A percentile compares a stretch with the other conserved stretches of the same genome.
Conservation (phyloP, 345 rosid species). For the Rhodamnia rubescens region DNA sequence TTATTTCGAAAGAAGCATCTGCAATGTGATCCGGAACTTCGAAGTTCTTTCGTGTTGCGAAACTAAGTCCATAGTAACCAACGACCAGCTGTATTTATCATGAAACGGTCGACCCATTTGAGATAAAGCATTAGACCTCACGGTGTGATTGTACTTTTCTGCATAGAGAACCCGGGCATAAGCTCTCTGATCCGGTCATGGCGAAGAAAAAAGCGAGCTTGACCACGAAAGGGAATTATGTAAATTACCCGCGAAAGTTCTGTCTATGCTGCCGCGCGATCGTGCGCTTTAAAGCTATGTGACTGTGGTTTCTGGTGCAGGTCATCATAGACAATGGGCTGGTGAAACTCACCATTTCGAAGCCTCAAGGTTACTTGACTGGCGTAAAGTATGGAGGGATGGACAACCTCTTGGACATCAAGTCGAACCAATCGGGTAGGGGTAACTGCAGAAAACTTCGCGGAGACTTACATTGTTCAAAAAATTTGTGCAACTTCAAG, state of each 20-base stretch:
- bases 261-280: neutral
- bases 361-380: constrained; percentile 13
- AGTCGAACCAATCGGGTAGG: constrained; percentile 20
- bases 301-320: neutral
- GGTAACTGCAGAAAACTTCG: constrained; percentile 1
- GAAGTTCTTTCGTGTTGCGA: fast-evolving
- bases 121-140: neutral
- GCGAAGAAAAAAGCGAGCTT: constrained; percentile 10
- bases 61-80: neutral
- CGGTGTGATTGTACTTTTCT: neutral
- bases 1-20: neutral
- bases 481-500: neutral
- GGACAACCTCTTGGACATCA: constrained; percentile 20
- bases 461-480: neutral
- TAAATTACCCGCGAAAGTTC: neutral
- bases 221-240: constrained; percentile 9
- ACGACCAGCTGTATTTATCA: neutral
- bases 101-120: neutral
- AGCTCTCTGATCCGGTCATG: neutral
- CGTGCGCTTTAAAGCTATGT: neutral
- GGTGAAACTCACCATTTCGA: constrained; percentile 13
- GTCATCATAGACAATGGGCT: constrained; percentile 15
- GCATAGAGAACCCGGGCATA: neutral
- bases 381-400: constrained; percentile 24
- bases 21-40: neutral